Evolutionary conservation across 2,329 filamentous ascomycete species (phyloP), one percentile per base, ranked within the genome.

Genomic region (Ascochyta viciae-villosae): DNA sequence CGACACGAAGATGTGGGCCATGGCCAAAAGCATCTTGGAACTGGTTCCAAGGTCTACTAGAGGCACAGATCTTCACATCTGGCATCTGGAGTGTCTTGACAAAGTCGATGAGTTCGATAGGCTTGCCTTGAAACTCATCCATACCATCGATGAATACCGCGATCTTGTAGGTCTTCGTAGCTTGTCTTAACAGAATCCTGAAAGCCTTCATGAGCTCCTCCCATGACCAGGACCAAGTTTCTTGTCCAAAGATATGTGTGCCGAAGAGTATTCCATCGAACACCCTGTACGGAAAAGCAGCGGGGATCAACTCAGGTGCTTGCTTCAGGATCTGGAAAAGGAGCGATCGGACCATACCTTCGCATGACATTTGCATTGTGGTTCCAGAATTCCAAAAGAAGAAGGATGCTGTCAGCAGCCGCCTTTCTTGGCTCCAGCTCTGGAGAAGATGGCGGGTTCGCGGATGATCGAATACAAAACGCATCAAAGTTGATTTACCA

Each of bases 401-500:
- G 16, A 49, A 37, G 0, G 44, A 50, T 43, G 15, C 54, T 16
- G 9, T 45, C 6, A 56, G 3, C 3, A 56, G 10, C 1, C 31
- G 16, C 6, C n/a, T 26, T 2, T 4, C 15, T 15, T 2, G 3
- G n/a, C 16, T 6, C 26, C 41, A 35, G 2, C 13, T 9, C 3
- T 9, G 3, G 1, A 55, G 29, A 7, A 19, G 16, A 10, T 13
- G 2, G 1, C 15, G 3, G 31, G 52, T 55, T 6, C 15, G 12
- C 5, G 13, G 9, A 15, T 62, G 45, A 23, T 59, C 46, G 27
- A 51, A 35, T 0, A 65, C 15, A 29, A 54, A 64, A 40, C 54
- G 54, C 76, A 82, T 79, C 15, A 82, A 54, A 0, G 78, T 81
- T 0, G 78, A 81, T 50, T 82, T 82, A 8, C 79, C 80, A 15